Conservation (phyloP, 73 alveolate species). For the Uronychia binucleata region DNA sequence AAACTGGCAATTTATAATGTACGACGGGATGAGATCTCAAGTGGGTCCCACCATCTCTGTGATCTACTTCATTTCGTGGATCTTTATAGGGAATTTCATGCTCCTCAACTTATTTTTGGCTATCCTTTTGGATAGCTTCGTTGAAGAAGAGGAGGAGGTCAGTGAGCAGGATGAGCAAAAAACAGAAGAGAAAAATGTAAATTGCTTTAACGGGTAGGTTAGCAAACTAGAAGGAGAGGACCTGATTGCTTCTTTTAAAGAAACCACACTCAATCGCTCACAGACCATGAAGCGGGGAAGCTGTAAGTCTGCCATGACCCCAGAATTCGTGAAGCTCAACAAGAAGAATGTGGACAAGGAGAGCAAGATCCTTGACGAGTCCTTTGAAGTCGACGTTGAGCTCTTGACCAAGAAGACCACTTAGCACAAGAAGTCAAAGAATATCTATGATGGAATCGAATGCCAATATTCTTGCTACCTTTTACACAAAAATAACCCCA, state of each 20-base stretch:
- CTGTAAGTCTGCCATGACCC: background rate
- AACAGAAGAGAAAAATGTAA: slow-evolving; percentile 22
- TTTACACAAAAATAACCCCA: slow-evolving; percentile 64
- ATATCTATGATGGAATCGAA: slow-evolving; percentile 75
- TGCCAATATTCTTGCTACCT: slow-evolving; percentile 79
- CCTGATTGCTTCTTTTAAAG: background rate
- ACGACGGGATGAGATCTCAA: slow-evolving; percentile 29
- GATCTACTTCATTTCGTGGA: slow-evolving; percentile 42
- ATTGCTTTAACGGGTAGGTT: slow-evolving; percentile 13
- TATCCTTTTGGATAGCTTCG: slow-evolving; percentile 43
- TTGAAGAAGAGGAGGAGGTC: slow-evolving; percentile 39
- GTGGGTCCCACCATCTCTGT: slow-evolving; percentile 7
- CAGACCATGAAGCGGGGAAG: background rate
- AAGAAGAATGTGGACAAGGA: background rate
- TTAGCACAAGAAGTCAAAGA: slow-evolving; percentile 3
- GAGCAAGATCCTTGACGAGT: slow-evolving; percentile 29
- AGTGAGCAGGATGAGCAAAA: slow-evolving; percentile 8
- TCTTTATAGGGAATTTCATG: slow-evolving; percentile 54
- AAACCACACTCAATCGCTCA: background rate
- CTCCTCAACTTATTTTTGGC: slow-evolving; percentile 57
- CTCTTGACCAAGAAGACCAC: slow-evolving; percentile 12
- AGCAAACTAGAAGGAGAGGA: background rate
- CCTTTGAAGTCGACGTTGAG: slow-evolving; percentile 35
- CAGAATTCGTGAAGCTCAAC: slow-evolving; percentile 20
- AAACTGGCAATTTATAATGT: slow-evolving; percentile 65